Evolutionary conservation across 352 stramenopile species (phyloP), one percentile per base, ranked within the genome.

Genomic region (Phytophthora ramorum): DNA sequence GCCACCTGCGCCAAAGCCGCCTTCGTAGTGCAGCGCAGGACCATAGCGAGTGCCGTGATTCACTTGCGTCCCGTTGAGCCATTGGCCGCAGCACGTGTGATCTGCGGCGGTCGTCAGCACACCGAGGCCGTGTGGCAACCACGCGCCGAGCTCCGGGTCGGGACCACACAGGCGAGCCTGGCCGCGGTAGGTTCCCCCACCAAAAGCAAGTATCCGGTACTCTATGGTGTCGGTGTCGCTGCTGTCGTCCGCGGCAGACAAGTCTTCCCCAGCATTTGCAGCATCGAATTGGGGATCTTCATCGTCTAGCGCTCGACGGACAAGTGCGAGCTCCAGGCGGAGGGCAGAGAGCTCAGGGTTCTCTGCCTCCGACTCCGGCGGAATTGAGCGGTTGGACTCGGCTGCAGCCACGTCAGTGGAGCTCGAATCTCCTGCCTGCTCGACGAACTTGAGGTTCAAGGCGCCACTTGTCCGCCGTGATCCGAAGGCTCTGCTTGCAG

Each of bases 121-220:
- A 16, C 81, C 81, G 44, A 70, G 75, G 1, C 81, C 77, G 38
- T 90, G 77, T 14, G 74, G 74, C 24, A 49, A 26, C 57, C 63
- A 73, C 19, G 50, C 35, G 1, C 17, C 22, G 3, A 44, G 26
- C 17, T 66, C 41, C 40, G 16, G 12, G 24, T 19, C 17, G 40
- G 40, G 4, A 14, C 30, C 35, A 16, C 26, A 34, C 40, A 53
- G 34, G 30, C 45, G 60, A 47, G 52, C 68, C 58, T 76, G 63
- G 16, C 68, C 68, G 26, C 63, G 68, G 17, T 63, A 76, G 16
- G 47, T 44, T 19, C 62, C 68, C 7, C 34, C 54, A 10, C 7
- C 40, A 24, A 71, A 45, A 9, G 56, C 17, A 45, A 66, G 12
- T 2, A 70, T 57, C 7, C 46, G 57, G 63, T 65, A 62, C 44